Evolutionary conservation across 495 filamentous ascomycete species (phyloP).

Genomic region (Neurospora sp.): DNA sequence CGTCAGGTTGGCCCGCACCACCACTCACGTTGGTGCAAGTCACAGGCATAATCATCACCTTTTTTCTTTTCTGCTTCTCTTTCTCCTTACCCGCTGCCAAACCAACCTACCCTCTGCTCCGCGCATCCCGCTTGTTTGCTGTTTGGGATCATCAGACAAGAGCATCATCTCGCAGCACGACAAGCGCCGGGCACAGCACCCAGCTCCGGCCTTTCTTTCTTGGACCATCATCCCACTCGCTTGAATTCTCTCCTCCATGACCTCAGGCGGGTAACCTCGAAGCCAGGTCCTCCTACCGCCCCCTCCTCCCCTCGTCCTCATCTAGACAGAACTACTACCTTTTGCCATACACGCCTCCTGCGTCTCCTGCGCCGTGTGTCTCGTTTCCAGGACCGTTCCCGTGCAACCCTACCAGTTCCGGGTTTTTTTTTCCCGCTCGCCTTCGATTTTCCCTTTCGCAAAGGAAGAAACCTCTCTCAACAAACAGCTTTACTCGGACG

Average conservation of each 20-base stretch:
- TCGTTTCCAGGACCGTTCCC: constrained; percentile 10
- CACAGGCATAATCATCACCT: constrained; percentile 3
- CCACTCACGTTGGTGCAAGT: not conserved
- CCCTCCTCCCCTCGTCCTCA: constrained; percentile 11
- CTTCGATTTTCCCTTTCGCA: constrained; percentile 3
- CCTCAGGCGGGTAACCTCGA: constrained; percentile 20
- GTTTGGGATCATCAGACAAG: not conserved
- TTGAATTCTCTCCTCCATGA: constrained; percentile 5
- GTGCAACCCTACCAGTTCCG: constrained; percentile 22
- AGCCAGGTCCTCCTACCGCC: constrained; percentile 18
- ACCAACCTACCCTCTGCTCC: constrained; percentile 5
- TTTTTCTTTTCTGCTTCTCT: constrained; percentile 2
- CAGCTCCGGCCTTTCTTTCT: not conserved
- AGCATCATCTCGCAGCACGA: constrained; percentile 16
- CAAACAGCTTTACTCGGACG: not conserved
- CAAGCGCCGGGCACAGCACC: constrained; percentile 24
- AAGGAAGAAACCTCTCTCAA: constrained; percentile 3
- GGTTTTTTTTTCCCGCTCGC: constrained; percentile 17
- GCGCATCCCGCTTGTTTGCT: not conserved
- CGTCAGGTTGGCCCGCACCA: constrained; percentile 12
- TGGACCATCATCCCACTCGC: constrained; percentile 3
- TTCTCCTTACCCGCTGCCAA: constrained; percentile 2
- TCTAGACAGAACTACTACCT: constrained; percentile 6
- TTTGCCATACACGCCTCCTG: constrained; percentile 12
- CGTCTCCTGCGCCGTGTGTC: constrained; percentile 29